A percentile compares a stretch with the other conserved stretches of the same genome.
These are phyloP conservation scores for Ceratobasidium papillatum DNA, from an alignment of 1,284 basidiomycete genomes.

Conservation along the genomic window DNA sequence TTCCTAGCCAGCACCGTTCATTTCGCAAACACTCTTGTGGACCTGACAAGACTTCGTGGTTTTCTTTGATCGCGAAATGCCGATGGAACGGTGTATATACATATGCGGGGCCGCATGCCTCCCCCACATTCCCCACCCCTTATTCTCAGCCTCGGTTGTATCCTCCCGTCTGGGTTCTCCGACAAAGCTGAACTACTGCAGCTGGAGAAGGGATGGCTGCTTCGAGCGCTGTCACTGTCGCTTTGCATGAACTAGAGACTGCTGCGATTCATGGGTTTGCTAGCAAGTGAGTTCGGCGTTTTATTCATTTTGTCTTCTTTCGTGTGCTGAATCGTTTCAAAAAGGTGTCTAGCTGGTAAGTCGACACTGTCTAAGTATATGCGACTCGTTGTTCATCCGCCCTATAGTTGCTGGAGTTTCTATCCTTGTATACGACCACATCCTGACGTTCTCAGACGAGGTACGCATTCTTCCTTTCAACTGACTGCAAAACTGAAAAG, in stretches of 20 bases:
- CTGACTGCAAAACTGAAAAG: neutral
- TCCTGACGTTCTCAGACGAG: conserved; percentile 41
- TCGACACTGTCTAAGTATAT: neutral
- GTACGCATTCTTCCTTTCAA: neutral
- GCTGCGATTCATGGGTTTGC: conserved; percentile 9
- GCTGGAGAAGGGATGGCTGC: neutral
- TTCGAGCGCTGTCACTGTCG: neutral
- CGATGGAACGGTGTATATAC: neutral
- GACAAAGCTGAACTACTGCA: neutral
- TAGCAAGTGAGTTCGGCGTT: conserved; percentile 8
- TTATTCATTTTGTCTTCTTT: neutral
- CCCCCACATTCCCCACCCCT: neutral
- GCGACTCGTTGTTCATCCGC: neutral
- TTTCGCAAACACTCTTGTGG: neutral
- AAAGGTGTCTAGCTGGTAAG: conserved; percentile 14
- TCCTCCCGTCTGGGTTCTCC: too few species aligned
- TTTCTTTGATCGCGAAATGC: neutral
- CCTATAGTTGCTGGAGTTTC: conserved; percentile 34
- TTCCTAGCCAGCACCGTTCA: neutral
- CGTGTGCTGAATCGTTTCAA: neutral
- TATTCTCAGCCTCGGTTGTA: neutral
- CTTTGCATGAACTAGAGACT: neutral
- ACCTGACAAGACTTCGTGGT: neutral
- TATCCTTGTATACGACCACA: conserved; percentile 38
- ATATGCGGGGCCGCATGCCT: neutral